Conservation (phyloP, 805 yeast genomes). For the Barnettozyma sucrosica region DNA sequence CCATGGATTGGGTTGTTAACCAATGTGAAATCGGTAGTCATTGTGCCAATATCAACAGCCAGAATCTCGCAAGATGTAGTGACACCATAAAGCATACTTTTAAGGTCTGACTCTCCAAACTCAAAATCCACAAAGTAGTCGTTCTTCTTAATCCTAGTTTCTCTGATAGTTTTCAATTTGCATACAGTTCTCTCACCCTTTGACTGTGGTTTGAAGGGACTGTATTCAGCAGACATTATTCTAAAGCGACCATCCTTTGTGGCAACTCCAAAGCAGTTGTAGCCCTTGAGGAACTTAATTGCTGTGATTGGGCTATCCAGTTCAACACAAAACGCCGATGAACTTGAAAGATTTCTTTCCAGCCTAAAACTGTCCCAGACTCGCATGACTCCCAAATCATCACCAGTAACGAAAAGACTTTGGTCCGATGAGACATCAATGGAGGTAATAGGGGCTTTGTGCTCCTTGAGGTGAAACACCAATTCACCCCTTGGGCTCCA, state of each 20-base stretch:
- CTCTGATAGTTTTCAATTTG: conserved; percentile 33
- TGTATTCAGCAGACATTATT: conserved; percentile 33
- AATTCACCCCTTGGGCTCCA: conserved; percentile 44
- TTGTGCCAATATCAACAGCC: conserved; percentile 52
- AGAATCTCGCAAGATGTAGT: conserved; percentile 50
- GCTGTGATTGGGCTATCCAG: conserved; percentile 45
- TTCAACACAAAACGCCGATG: conserved; percentile 41
- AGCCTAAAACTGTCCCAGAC: conserved; percentile 73
- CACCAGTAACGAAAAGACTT: conserved; percentile 69
- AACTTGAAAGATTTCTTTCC: conserved; percentile 52
- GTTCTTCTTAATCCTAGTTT: conserved; percentile 29
- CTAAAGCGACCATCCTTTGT: conserved; percentile 32
- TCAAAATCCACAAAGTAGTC: conserved; percentile 42
- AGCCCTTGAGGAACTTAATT: conserved; percentile 44
- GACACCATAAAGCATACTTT: conserved; percentile 38
- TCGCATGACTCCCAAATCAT: conserved; percentile 64
- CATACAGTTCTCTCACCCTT: conserved; percentile 15
- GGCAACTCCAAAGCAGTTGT: conserved; percentile 56
- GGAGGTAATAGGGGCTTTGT: conserved; percentile 50
- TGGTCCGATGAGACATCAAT: conserved; percentile 56
- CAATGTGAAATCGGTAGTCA: conserved; percentile 38
- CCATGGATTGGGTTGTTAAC: conserved; percentile 64
- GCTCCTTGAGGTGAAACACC: conserved; percentile 62
- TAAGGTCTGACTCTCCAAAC: conserved; percentile 35
- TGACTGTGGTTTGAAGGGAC: conserved; percentile 13